Evolutionary conservation across 352 stramenopile species (phyloP).

Genomic region (Aphanomyces stellatus): DNA sequence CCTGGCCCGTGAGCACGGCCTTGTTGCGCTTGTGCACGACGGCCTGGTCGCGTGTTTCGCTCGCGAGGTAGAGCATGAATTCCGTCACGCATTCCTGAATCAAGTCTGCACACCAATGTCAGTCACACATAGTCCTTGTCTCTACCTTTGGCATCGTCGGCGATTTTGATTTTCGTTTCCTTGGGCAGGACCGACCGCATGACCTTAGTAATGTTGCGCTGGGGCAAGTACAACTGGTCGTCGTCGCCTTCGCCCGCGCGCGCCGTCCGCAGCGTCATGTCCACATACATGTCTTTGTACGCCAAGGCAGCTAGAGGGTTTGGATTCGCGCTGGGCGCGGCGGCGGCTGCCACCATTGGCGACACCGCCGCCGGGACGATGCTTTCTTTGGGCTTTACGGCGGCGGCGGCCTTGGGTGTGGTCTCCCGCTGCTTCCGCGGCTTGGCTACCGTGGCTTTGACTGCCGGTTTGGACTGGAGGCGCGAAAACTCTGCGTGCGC

Average conservation of each 20-base stretch:
- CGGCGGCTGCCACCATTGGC: neutral
- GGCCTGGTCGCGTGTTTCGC: conserved; percentile 59
- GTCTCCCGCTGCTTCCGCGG: neutral
- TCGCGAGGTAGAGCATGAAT: conserved; percentile 76
- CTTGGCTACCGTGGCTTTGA: neutral
- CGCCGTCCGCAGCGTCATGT: conserved; percentile 31
- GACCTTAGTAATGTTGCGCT: conserved; percentile 59
- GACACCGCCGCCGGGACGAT: neutral
- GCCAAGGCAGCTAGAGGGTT: too few species aligned
- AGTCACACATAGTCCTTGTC: neutral
- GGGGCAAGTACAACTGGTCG: conserved; percentile 68
- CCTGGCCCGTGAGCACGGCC: conserved; percentile 43
- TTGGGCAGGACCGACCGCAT: conserved; percentile 47
- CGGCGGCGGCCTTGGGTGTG: neutral
- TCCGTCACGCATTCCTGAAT: conserved; percentile 83
- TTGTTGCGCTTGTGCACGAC: conserved; percentile 59
- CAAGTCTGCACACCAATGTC: conserved; percentile 32
- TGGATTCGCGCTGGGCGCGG: too few species aligned
- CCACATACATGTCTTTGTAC: conserved; percentile 24
- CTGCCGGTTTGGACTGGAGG: too few species aligned
- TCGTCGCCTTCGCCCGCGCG: conserved; percentile 37
- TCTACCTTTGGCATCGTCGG: conserved; percentile 44
- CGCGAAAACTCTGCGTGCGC: conserved; percentile 1
- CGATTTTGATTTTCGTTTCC: conserved; percentile 46
- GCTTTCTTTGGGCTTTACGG: neutral